Evolutionary conservation across 805 yeast species (phyloP), one percentile per base, ranked within the genome.

Genomic region (Metschnikowia picachoensis): DNA sequence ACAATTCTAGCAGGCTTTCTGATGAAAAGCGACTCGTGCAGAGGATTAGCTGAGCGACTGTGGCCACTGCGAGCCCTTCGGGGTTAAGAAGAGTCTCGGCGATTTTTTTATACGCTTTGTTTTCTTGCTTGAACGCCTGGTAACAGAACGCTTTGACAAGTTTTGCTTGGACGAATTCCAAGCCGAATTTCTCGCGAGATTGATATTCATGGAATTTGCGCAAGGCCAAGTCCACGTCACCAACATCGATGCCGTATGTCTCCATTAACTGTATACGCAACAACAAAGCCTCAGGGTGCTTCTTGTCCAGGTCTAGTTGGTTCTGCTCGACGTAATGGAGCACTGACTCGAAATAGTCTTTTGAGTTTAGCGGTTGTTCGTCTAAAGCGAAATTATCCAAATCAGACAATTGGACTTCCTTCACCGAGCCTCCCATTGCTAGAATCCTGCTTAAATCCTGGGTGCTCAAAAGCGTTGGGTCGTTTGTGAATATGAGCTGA

Each of bases 1-100:
- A 80, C 4, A 76, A 46, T 2, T 62, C 66, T 34, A 80, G 62
- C 1, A 78, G 61, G 35, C 60, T 50, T 8, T 72, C 74, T 7
- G 64, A 47, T 34, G 73, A 66, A 35, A 73, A 70, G 33, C 60
- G 62, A 10, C 77, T 59, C 20, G 66, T 59, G 0, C 73, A 75
- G 8, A 79, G 51, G 12, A 80, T 73, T 37, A 72, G 55, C 4
- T 67, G 62, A 44, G 74, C 73, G 7, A 76, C 46, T 3, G 68
- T 56, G 30, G 66, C 64, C 8, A 69, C 60, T 1, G 72, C 60
- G 25, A 59, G 37, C 13, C 57, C 50, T 2, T 57, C 57, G 0
- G 64, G 62, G 14, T 65, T 65, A 28, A 55, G 34, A 56, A 59
- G 65, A 10, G 67, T 65, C 39, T 74, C 69, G 1, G 78, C 78